These are phyloP conservation scores for Mucor indicus DNA, from an alignment of 371 early-diverging fungal species.

Conservation along the genomic window DNA sequence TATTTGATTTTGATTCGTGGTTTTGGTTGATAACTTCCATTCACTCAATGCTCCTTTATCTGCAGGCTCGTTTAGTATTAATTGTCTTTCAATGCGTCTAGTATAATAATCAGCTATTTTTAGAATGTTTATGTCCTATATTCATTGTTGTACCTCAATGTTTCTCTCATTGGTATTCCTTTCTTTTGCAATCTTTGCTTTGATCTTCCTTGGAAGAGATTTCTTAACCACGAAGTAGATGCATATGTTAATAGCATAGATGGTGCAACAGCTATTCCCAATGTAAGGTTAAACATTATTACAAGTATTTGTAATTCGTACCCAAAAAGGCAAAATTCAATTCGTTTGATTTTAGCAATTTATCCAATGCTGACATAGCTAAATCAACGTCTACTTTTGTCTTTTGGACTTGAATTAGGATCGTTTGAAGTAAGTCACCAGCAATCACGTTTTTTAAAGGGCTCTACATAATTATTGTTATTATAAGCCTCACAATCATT, in stretches of 20 bases:
- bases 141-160: slow-evolving; percentile 26
- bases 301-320: slow-evolving; percentile 1
- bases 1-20: slow-evolving; percentile 17
- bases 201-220: slow-evolving; percentile 29
- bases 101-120: neutral
- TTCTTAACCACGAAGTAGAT: slow-evolving; percentile 46
- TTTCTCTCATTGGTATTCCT: slow-evolving; percentile 37
- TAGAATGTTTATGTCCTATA: neutral
- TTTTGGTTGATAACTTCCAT: slow-evolving; percentile 8
- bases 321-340: slow-evolving; percentile 91
- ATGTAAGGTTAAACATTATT: neutral
- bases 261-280: slow-evolving; percentile 59
- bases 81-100: slow-evolving; percentile 50
- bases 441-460: slow-evolving; percentile 63
- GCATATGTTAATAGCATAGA: slow-evolving; percentile 61
- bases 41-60: slow-evolving; percentile 6
- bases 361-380: slow-evolving; percentile 92
- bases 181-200: slow-evolving; percentile 25
- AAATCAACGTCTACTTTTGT: slow-evolving; percentile 89
- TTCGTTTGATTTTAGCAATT: slow-evolving; percentile 91
- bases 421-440: slow-evolving; percentile 76
- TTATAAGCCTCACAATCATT: neutral
- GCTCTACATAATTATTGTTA: too few species aligned
- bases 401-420: slow-evolving; percentile 90
- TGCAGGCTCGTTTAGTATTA: slow-evolving; percentile 24